Evolutionary conservation across 305 asterid genomes (phyloP), one percentile per base, ranked within the genome.

Genomic region (Fraxinus albicans): DNA sequence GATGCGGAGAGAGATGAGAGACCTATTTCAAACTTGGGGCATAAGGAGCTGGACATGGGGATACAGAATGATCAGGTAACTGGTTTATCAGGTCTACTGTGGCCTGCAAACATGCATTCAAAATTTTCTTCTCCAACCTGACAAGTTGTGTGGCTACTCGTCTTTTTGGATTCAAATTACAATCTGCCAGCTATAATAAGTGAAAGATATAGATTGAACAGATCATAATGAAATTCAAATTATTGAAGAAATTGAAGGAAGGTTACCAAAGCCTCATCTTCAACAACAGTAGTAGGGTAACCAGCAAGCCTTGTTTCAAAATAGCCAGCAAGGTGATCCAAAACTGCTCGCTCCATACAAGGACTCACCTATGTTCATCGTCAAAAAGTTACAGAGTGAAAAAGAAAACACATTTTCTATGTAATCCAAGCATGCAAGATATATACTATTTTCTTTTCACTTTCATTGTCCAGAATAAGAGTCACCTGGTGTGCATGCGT

Each of bases 11-110:
- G 83, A 83, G 85, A 86, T 85, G 77, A 40, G 63, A 88, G 63
- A 89, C 94, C 92, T 70, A 94, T 86, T 91, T 92, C 86, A 96
- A 86, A 44, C 53, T 88, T 33, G 97, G 98, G 73, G 97, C 93
- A 87, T 91, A 94, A 82, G 98, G 93, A 44, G 98, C 98, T 69
- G 98, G 99, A 70, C 98, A 96, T 70, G 98, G 97, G 80, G 98
- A 91, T 84, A 92, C 83, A 50, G 97, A 93, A 82, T 87, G 84
- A 90, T 94, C 97, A 70, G 99, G 98, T 81, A 96, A 85, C 88
- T 90, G 95, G 82, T 91, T 81, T 81, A 96, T 94, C 89, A 94
- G 88, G 87, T 91, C 94, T 63, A 87, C 90, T 77, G 97, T 89
- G 79, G 95, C 88, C 87, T 90, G 89, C 84, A 96, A 86, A 85